Evolutionary conservation across 805 yeast genomes (phyloP), one percentile per base, ranked within the genome.

Genomic region (Lachancea fermentati): DNA sequence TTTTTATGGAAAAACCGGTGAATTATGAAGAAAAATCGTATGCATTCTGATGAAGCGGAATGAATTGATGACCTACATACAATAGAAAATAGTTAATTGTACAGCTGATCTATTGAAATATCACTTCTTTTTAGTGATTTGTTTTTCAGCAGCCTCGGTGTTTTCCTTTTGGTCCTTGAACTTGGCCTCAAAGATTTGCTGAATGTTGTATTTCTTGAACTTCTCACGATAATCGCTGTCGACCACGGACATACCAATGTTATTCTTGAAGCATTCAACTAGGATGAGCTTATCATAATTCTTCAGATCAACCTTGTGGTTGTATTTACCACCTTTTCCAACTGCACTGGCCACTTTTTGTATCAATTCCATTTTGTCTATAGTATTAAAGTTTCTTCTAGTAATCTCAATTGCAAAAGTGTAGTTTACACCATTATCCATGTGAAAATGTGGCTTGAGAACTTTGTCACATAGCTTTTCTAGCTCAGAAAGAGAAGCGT

Each of bases 251-350:
- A 86, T 79, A 5, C 98, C 98, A 25, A 93, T 73, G 46, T 85
- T 84, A 47, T 78, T 83, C 66, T 89, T 91, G 65, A 81, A 91
- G 57, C 96, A 85, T 59, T 87, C 96, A 2, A 93, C 83, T 38
- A 91, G 57, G 35, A 93, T 75, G 50, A 93, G 66, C 55, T 81
- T 79, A 45, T 89, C 95, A 54, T 76, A 86, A 9, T 77, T 64
- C 53, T 85, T 85, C 59, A 93, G 71, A 57, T 88, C 94, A 12
- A 93, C 95, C 26, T 63, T 67, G 58, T 87, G 96, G 2, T 80
- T 81, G 46, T 76, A 73, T 30, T 51, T 42, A 7, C 58, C 60
- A 4, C 76, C 80, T 34, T 73, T 68, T 1, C 91, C 91, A 0
- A 86, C 88, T 32, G 73, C 63, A 22, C 73, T 76, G 3, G 95